Base-by-base conservation (phyloP, 352 stramenopile species). In the Phytophthora brassicae region DNA sequence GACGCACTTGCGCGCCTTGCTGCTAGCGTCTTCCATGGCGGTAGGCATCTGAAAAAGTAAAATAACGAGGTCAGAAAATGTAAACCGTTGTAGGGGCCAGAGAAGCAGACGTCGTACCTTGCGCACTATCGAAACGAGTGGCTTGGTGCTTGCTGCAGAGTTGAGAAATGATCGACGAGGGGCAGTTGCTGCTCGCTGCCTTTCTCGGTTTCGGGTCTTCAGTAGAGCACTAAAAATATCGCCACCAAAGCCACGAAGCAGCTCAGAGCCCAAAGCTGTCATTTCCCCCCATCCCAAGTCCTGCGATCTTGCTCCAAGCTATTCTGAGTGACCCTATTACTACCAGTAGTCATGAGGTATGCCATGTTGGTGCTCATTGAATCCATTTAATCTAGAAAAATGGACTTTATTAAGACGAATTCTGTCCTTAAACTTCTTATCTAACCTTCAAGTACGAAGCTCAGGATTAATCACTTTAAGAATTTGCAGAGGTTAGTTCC, bases 1-100 rank as follows among this genome's bases (percentile, higher is more conserved):
- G 70, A 84, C 87, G 76, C 85, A 94, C 36, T 68, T 75, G 49
- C 81, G 84, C 7, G 79, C 80, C 70, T 85, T 88, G 63, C 79
- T 75, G 20, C 72, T 69, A 17, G 70, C 72, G 53, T 89, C 81
- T 50, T 66, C 66, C 44, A 80, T 74, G 48, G 73, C 64, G 48
- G 84, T 86, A 49, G 77, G 53, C 76, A 90, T 89, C 72, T 83
- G 36, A 63, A 52, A 23, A 47, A 12, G 50, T 26, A 50, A 35
- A 53, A 5, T 2, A 13, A 42, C 17, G 20, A 55, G 39, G 31
- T 72, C 19, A 68, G 28, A 36, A n/a, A 41, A 7, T 42, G 29
- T 43, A 22, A 3, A 41, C 19, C 23, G 35, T 41, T 36, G 3
- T 9, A 39, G 6, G 17, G 23, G 19, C 3, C 42, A 19, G n/a